Percentiles rank a stretch among this genome's conserved stretches.
Conservation (phyloP, 2,329 filamentous ascomycete genomes). For the Monilinia polystroma region DNA sequence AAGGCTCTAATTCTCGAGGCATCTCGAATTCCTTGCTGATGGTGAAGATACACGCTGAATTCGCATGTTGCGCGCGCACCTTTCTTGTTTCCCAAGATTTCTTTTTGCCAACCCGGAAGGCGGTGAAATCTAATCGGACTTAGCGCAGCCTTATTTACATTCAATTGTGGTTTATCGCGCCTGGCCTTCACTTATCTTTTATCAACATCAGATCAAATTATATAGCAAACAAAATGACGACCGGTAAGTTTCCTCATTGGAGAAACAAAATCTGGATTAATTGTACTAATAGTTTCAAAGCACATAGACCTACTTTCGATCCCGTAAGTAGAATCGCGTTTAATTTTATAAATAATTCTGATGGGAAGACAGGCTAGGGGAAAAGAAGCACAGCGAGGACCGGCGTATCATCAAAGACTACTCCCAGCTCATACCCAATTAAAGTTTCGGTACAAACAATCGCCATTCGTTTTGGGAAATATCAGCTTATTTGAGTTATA, state of each 20-base stretch:
- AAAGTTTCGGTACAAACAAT: conserved; percentile 67
- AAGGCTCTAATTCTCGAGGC: conserved; percentile 91
- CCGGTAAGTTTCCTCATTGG: conserved; percentile 32
- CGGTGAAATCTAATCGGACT: conserved; percentile 4
- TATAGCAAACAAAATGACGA: conserved; percentile 51
- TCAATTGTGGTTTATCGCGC: conserved; percentile 3
- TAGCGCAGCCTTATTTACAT: conserved; percentile 13
- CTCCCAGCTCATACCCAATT: conserved; percentile 91
- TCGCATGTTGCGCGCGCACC: background rate
- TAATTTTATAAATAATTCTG: conserved; percentile 18
- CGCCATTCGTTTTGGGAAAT: background rate
- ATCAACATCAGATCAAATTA: conserved; percentile 9
- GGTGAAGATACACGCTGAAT: conserved; percentile 5
- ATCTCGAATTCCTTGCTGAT: conserved; percentile 48
- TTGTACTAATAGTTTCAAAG: conserved; percentile 44
- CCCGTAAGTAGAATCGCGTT: conserved; percentile 58
- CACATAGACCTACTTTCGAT: conserved; percentile 90
- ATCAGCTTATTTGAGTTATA: conserved; percentile 39
- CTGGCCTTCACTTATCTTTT: conserved; percentile 13
- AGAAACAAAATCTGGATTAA: background rate
- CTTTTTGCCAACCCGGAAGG: conserved; percentile 9
- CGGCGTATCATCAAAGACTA: conserved; percentile 93
- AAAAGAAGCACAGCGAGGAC: conserved; percentile 90
- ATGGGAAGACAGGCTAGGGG: conserved; percentile 67
- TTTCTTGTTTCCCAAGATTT: conserved; percentile 15